Evolutionary conservation across 2,329 filamentous ascomycete species (phyloP), one percentile per base, ranked within the genome.

Genomic region (Elsinoe necatrix): DNA sequence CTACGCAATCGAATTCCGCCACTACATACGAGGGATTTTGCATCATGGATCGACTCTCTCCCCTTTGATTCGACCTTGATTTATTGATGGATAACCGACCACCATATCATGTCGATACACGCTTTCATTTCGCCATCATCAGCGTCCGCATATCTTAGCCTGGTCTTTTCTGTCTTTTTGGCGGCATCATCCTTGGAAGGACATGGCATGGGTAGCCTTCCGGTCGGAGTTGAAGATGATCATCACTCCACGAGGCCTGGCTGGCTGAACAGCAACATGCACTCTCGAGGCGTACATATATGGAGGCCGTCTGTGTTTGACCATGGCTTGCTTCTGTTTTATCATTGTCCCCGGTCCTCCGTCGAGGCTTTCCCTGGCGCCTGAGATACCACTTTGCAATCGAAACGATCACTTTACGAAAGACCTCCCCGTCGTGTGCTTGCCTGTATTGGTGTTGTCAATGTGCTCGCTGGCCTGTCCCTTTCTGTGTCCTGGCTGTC

Each of bases 331-430:
- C 4, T 37, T 4, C n/a, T n/a, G n/a, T n/a, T 37, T n/a, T 12
- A 14, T 37, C 9, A 3, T 37, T 37, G 34, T 37, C 14, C 14
- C 14, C 4, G 14, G 34, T 37, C 34, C 34, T 37, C 14, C 34
- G 41, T 45, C 41, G 41, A 25, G 41, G 41, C 5, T 41, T 54
- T 39, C 18, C 14, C 27, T 35, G 50, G 50, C 50, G 50, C 50
- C 34, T 47, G 54, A 56, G 54, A 56, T 56, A 56, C 54, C 54
- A 56, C 54, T 47, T 37, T 56, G 54, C 41, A 48, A 31, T 56
- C 48, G 34, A 34, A 16, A 50, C 25, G 45, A 34, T 34, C 20
- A n/a, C 14, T 34, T n/a, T 23, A 39, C 7, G 29, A 9, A 29
- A 35, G 20, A 11, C 18, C 8, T 52, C 14, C 6, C 20, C 16